Evolutionary conservation across 1,284 basidiomycete species (phyloP), one percentile per base, ranked within the genome.

Genomic region (Laetiporus sulphureus): DNA sequence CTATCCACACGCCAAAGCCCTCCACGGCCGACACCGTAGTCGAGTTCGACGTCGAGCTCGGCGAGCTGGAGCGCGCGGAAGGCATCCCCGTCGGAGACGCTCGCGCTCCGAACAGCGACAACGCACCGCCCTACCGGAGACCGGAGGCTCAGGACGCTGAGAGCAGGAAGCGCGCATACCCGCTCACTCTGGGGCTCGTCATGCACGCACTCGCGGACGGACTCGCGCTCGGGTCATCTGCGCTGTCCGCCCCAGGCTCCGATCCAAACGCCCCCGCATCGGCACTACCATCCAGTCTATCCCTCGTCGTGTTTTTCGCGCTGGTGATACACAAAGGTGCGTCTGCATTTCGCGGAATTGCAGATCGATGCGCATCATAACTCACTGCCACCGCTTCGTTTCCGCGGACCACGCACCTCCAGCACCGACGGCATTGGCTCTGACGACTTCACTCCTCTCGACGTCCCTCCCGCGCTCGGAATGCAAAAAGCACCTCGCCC

Each of bases 141-240:
- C 25, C 25, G 25, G 8, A 7, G 8, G 8, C 38, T 8, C 32
- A 32, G 10, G 50, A 44, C 31, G 24, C 32, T 15, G 52, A 46
- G 13, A 41, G 48, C 41, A 54, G 40, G 25, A 44, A 42, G 50
- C 63, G 53, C 32, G 77, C 76, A 11, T 73, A 86, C 46, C 78
- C 88, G 33, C 71, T 93, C 29, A 91, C 91, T 0, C 61, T 95
- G 4, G 93, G 92, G 0, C 67, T 96, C 33, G 73, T 90, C 27
- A 76, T 92, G 29, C 93, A 96, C 58, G 88, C 83, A 2, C 69
- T 92, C 23, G 87, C 91, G 0, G 93, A 97, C 61, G 93, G 93
- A 1, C 79, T 95, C 43, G 91, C 91, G 1, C 66, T 97, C 35
- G 93, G 92, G 21, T 86, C 91, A 3, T 82, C 85, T 2, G 73